Evolutionary conservation across 768 basidiomycete genomes (phyloP).

Genomic region (Boletus vermiculosoides): DNA sequence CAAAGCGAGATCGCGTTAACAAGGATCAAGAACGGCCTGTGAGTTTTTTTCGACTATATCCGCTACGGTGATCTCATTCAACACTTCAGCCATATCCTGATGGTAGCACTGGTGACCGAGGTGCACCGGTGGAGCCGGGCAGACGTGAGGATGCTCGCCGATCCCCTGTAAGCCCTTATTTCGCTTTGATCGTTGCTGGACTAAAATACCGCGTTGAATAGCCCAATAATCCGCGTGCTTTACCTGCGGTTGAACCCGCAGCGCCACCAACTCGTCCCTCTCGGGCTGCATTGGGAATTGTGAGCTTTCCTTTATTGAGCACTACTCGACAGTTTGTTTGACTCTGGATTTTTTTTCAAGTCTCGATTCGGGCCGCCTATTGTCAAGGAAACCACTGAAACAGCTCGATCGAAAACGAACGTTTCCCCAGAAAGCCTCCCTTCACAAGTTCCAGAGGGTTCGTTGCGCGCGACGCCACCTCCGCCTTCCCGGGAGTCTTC

Average conservation of each 20-base stretch:
- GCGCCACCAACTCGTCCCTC: conserved; percentile 9
- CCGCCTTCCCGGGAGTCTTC: conserved; percentile 34
- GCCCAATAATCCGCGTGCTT: conserved; percentile 1
- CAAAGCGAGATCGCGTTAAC: conserved; percentile 14
- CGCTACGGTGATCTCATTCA: conserved; percentile 5
- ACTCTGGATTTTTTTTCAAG: conserved; percentile 12
- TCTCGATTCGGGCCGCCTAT: conserved; percentile 36
- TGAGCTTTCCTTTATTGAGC: conserved; percentile 2
- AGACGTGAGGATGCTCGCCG: conserved; percentile 11
- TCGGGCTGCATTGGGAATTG: conserved; percentile 18
- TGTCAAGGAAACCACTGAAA: conserved; percentile 17
- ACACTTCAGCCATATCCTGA: conserved; percentile 19
- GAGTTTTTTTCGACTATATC: not conserved
- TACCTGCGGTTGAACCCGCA: conserved; percentile 14
- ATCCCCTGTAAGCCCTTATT: conserved; percentile 21
- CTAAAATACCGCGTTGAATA: conserved; percentile 10
- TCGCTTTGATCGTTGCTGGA: not conserved
- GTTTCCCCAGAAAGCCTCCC: conserved; percentile 19
- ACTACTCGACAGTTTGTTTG: not conserved
- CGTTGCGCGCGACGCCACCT: conserved; percentile 26
- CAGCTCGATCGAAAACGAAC: not conserved
- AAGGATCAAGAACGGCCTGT: conserved; percentile 28
- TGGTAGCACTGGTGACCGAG: conserved; percentile 1
- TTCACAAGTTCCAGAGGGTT: conserved; percentile 14
- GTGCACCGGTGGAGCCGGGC: not conserved